phyloP scores from a whole-genome alignment of 352 stramenopile species.

The Phytophthora capsici region DNA sequence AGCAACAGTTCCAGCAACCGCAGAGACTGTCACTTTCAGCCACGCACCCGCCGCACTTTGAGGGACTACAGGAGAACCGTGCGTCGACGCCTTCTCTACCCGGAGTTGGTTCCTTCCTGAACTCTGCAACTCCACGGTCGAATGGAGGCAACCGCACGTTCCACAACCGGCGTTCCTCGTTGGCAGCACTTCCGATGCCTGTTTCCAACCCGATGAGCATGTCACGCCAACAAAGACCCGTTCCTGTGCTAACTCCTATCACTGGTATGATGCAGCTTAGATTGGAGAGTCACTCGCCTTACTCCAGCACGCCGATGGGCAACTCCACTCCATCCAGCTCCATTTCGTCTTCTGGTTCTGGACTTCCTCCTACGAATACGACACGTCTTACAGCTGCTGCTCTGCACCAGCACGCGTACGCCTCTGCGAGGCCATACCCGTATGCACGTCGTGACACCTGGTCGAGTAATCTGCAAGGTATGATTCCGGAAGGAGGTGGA shows the following conservation, averaged over 20 bases:
- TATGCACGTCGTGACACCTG: slow-evolving; percentile 48
- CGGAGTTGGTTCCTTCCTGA: slow-evolving; percentile 45
- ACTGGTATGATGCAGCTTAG: slow-evolving; percentile 79
- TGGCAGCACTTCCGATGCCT: slow-evolving; percentile 61
- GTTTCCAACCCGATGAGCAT: slow-evolving; percentile 33
- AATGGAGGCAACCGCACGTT: slow-evolving; percentile 36
- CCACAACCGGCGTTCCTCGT: slow-evolving; percentile 51
- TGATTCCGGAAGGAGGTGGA: slow-evolving; percentile 45
- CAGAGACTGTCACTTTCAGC: slow-evolving; percentile 40
- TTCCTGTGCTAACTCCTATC: slow-evolving; percentile 66
- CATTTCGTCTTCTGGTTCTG: slow-evolving; percentile 19
- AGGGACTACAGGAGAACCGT: slow-evolving; percentile 36
- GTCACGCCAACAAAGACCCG: slow-evolving; percentile 26
- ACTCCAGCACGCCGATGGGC: slow-evolving; percentile 23
- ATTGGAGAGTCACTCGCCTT: slow-evolving; percentile 52
- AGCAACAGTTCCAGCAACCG: slow-evolving; percentile 22
- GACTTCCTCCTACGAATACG: slow-evolving; percentile 20
- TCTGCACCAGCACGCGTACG: slow-evolving; percentile 59
- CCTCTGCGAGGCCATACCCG: slow-evolving; percentile 48
- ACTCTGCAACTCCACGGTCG: slow-evolving; percentile 20
- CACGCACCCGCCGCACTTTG: slow-evolving; percentile 44
- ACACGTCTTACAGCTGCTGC: slow-evolving; percentile 39
- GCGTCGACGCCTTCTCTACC: slow-evolving; percentile 42
- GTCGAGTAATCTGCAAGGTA: slow-evolving; percentile 37
- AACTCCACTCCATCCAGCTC: slow-evolving; percentile 32